phyloP scores from a whole-genome alignment of 139 green algal species.

The Nannochloris sp. region DNA sequence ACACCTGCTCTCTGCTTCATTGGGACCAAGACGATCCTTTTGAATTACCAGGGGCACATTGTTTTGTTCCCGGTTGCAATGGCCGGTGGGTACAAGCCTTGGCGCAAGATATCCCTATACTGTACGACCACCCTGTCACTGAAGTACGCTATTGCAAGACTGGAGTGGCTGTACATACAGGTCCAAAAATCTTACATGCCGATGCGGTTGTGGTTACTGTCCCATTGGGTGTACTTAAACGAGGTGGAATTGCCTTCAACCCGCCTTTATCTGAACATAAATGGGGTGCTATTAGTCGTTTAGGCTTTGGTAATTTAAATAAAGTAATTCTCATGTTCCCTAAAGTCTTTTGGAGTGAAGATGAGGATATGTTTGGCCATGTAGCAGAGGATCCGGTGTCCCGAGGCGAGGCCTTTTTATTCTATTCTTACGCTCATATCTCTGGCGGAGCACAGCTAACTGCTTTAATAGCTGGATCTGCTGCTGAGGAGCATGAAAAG shows the following conservation, averaged over 20 bases:
- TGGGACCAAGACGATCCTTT: slow-evolving; percentile 94
- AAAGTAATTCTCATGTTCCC: slow-evolving; percentile 93
- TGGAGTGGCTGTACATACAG: slow-evolving; percentile 54
- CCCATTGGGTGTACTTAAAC: slow-evolving; percentile 87
- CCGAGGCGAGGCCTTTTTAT: slow-evolving; percentile 84
- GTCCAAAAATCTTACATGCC: slow-evolving; percentile 25
- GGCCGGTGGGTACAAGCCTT: slow-evolving; percentile 67
- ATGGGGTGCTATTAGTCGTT: slow-evolving; percentile 62
- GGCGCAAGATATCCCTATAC: slow-evolving; percentile 59
- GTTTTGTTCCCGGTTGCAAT: slow-evolving; percentile 75
- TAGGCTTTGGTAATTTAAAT: slow-evolving; percentile 83
- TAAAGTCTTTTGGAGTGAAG: slow-evolving; percentile 71
- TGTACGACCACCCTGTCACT: slow-evolving; percentile 61
- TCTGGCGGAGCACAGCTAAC: slow-evolving; percentile 68
- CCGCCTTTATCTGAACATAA: slow-evolving; percentile 79
- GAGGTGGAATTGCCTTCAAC: slow-evolving; percentile 52
- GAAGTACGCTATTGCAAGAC: slow-evolving; percentile 42
- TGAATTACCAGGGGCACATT: slow-evolving; percentile 55
- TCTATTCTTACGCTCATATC: slow-evolving; percentile 76
- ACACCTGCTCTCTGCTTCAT: slow-evolving; percentile 54
- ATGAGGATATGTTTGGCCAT: slow-evolving; percentile 81
- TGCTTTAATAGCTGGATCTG: slow-evolving; percentile 70
- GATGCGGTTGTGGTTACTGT: slow-evolving; percentile 79
- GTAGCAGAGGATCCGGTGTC: slow-evolving; percentile 34
- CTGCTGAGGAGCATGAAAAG: slow-evolving; percentile 56